Evolutionary conservation across 2,329 filamentous ascomycete species (phyloP), one percentile per base, ranked within the genome.

Genomic region (Fusarium anguioides): DNA sequence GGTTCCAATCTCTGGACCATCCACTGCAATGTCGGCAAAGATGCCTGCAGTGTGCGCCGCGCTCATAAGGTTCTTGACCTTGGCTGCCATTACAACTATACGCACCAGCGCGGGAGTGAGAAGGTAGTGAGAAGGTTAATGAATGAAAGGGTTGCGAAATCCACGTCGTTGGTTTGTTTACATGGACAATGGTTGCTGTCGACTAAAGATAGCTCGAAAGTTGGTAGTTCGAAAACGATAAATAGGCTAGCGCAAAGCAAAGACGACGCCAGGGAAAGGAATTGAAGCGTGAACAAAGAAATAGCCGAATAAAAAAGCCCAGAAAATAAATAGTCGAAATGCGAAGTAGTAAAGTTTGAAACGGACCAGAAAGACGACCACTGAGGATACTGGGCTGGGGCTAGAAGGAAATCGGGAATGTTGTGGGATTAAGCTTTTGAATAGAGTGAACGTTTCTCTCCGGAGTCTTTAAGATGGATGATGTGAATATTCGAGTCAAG

Each of bases 1-100:
- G 3, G 94, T 98, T 70, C 96, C 96, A 74, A 99, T 97, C 61
- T 92, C 86, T 5, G 96, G 95, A 2, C 96, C 96, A 77, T 98
- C 95, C 57, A 97, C 87, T 20, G 90, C 92, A 90, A 97, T 94
- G 80, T 97, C 94, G 47, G 94, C 92, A 80, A 92, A 97, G 77
- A 97, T 97, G 75, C 95, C 95, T 6, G 95, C 91, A 24, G 94
- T 93, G 81, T 97, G 94, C 75, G 88, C 87, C 71, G 84, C 84
- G 76, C 86, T 87, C 74, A 89, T 80, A 51, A 84, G 78, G 73
- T 87, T 84, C 78, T 87, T 89, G 56, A 81, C 72, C 74, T 85
- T 87, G 71, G 81, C 72, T 59, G 85, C 76, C 85, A 89, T 87
- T 66, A 70, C 78, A 66, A 63, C 58, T 57, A 44, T 36, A 44